Percentiles rank a stretch among this genome's conserved stretches.
These are phyloP conservation scores for Durio zibethinus DNA, from an alignment of 345 rosid genomes.

Conservation along the genomic window DNA sequence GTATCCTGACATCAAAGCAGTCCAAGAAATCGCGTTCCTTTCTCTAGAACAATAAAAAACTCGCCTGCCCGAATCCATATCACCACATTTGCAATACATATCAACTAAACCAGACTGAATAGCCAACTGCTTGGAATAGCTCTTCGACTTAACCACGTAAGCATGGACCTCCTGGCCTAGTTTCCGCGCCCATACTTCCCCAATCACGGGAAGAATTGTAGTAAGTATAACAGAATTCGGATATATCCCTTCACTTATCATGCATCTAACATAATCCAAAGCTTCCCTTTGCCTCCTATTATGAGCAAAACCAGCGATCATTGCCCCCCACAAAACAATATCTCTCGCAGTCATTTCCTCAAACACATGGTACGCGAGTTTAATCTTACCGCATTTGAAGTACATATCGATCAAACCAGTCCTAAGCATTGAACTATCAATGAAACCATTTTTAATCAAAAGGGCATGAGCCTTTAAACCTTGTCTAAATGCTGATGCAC, in stretches of 20 bases:
- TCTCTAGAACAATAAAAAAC: conserved; percentile 61
- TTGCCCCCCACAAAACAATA: conserved; percentile 75
- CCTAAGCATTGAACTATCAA: conserved; percentile 48
- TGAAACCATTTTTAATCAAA: conserved; percentile 62
- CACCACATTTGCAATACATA: conserved; percentile 85
- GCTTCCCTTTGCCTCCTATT: conserved; percentile 67
- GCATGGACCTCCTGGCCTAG: conserved; percentile 78
- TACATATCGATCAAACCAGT: conserved; percentile 78
- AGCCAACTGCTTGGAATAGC: conserved; percentile 39
- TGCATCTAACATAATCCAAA: conserved; percentile 52
- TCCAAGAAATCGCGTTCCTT: conserved; percentile 81
- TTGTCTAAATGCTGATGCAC: conserved; percentile 66
- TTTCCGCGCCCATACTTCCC: conserved; percentile 50
- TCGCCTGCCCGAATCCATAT: conserved; percentile 60
- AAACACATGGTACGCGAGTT: conserved; percentile 53
- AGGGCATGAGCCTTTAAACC: conserved; percentile 74
- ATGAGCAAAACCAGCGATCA: conserved; percentile 80
- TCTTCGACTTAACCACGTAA: conserved; percentile 51
- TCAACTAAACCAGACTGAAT: conserved; percentile 77
- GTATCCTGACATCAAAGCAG: conserved; percentile 83
- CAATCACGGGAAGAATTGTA: conserved; percentile 61
- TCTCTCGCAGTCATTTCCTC: conserved; percentile 68
- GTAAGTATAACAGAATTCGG: conserved; percentile 75
- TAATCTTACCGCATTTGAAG: conserved; percentile 72
- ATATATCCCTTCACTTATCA: conserved; percentile 57